Conservation (phyloP, 371 early-diverging fungal genomes). For the Mortierella sp. region DNA sequence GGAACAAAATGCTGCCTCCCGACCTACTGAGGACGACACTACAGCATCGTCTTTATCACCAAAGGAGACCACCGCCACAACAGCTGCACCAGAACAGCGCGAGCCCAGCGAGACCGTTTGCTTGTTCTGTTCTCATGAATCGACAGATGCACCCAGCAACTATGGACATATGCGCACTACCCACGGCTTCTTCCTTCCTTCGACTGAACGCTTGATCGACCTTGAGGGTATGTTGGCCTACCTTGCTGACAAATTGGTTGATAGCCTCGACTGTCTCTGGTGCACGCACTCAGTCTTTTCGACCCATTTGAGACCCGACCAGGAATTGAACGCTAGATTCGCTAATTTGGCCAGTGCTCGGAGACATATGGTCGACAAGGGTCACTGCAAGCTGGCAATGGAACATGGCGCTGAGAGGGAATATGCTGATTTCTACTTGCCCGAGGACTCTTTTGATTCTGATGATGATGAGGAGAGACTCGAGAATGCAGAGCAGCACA, state of each 20-base stretch:
- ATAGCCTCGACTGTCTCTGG: constrained; percentile 73
- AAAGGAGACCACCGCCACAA: background rate
- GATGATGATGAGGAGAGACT: constrained; percentile 21
- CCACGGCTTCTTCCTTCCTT: constrained; percentile 80
- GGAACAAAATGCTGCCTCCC: constrained; percentile 5
- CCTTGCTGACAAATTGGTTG: constrained; percentile 71
- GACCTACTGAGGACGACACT: constrained; percentile 12
- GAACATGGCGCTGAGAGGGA: constrained; percentile 74
- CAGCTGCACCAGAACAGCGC: constrained; percentile 24
- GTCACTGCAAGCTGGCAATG: constrained; percentile 76
- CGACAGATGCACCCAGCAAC: constrained; percentile 50
- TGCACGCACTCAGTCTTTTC: constrained; percentile 63
- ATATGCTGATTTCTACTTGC: constrained; percentile 73
- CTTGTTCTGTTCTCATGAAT: constrained; percentile 58
- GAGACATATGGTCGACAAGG: constrained; percentile 79
- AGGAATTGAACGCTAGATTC: constrained; percentile 53
- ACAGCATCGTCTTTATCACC: background rate
- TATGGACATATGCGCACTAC: constrained; percentile 72
- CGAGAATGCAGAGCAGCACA: constrained; percentile 4
- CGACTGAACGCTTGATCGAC: constrained; percentile 72
- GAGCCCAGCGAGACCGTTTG: constrained; percentile 59
- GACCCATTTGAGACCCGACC: constrained; percentile 37
- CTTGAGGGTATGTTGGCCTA: constrained; percentile 70
- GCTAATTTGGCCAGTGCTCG: constrained; percentile 69
- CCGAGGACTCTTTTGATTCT: constrained; percentile 40